Percentiles rank a stretch among this genome's conserved stretches.
Conservation (phyloP, 73 alveolate genomes). For the Paramecium octaurelia region DNA sequence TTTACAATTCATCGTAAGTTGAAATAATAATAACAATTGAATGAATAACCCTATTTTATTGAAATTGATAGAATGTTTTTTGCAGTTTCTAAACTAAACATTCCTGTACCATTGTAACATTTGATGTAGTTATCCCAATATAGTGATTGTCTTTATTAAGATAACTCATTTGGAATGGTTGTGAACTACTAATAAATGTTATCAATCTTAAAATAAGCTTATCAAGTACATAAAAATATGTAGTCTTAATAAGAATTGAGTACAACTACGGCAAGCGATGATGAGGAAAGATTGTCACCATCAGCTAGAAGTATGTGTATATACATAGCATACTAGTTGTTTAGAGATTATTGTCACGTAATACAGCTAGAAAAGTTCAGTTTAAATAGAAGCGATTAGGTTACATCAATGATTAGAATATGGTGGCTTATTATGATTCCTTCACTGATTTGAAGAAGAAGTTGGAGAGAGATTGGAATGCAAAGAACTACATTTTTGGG, state of each 20-base stretch:
- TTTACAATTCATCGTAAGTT: background rate
- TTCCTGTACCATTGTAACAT: background rate
- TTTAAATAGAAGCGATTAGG: conserved; percentile 23
- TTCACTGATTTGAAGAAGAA: conserved; percentile 16
- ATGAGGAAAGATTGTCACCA: conserved; percentile 35
- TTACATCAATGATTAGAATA: background rate
- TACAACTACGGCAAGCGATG: conserved; percentile 52
- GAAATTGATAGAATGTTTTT: conserved; percentile 38
- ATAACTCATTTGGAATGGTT: conserved; percentile 20
- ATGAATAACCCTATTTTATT: background rate
- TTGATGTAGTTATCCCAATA: background rate
- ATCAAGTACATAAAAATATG: background rate
- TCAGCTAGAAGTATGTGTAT: background rate
- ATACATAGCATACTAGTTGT: background rate
- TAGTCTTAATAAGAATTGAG: conserved; percentile 41
- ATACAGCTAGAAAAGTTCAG: background rate
- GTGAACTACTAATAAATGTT: background rate
- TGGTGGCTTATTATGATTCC: conserved; percentile 28
- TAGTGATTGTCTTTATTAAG: background rate
- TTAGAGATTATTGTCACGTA: conserved; percentile 1
- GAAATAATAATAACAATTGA: background rate
- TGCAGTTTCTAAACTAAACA: background rate
- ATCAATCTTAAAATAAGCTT: background rate
- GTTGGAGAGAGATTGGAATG: conserved; percentile 42
- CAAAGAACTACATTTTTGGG: conserved; percentile 31